Evolutionary conservation across 371 early-diverging fungal species (phyloP), one percentile per base, ranked within the genome.

Genomic region (Vairimorpha necatrix): DNA sequence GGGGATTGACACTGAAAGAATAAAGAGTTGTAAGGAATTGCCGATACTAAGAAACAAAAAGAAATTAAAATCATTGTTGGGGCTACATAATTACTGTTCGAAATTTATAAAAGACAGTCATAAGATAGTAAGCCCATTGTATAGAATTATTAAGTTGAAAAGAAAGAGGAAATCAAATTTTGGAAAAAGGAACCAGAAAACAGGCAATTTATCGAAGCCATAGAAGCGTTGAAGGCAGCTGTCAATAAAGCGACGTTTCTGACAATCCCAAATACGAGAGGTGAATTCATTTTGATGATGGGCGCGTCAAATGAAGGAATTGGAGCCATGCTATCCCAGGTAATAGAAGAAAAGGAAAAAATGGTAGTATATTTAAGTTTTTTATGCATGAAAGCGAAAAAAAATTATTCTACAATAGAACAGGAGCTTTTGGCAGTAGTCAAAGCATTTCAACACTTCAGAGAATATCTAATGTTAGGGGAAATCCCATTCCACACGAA

Each of bases 321-420:
- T 26, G 80, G 77, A 9, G 72, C 69, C 28, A 67, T 16, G n/a
- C 47, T 80, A 26, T 46, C 30, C 6, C 80, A 80, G 26, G 30
- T 24, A 24, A 6, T 24, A 4, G 34, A 38, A 4, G 67, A 53
- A 20, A 33, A 50, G 32, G 66, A 74, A 36, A 65, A 50, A 47
- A 6, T 74, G 18, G 48, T 74, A 1, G 26, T 11, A 11, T 56
- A 47, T 32, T 74, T 28, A 36, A 34, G 34, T 0, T 4, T 2
- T 3, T 1, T 47, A 13, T 16, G 36, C 28, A 47, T 7, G 16
- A 2, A 28, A 3, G 67, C 66, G 33, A 22, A 74, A 42, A 77
- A 67, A 22, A 72, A 72, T n/a, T 74, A 74, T 47, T 65, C 2
- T 3, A 67, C 68, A 6, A 74, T 61, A 28, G 67, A 74, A 22